Conservation (phyloP, 805 yeast species). For the Helenozyma rhizophorensis region DNA sequence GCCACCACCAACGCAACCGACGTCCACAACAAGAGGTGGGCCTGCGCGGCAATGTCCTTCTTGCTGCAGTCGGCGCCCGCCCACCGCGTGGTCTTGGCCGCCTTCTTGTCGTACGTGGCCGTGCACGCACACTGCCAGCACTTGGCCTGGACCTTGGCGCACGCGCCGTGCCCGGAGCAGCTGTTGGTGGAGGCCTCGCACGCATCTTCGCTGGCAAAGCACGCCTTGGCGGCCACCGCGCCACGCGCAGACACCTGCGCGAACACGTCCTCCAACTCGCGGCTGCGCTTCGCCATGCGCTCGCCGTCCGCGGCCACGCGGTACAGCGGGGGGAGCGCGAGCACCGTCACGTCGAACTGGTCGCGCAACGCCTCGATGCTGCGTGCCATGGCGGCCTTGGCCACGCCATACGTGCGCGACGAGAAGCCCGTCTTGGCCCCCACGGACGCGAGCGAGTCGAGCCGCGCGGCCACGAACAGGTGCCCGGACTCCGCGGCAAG, state of each 20-base stretch:
- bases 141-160: conserved; percentile 32
- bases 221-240: conserved; percentile 17
- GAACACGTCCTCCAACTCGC: conserved; percentile 15
- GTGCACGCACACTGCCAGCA: conserved; percentile 53
- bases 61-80: conserved; percentile 60
- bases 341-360: conserved; percentile 18
- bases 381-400: conserved; percentile 29
- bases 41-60: conserved; percentile 61
- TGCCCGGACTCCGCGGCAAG: conserved; percentile 21
- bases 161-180: conserved; percentile 53
- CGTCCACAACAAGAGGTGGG: conserved; percentile 69
- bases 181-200: conserved; percentile 45
- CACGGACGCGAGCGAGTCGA: conserved; percentile 40
- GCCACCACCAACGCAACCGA: conserved; percentile 43
- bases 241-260: conserved; percentile 13
- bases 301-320: conserved; percentile 8
- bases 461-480: conserved; percentile 32
- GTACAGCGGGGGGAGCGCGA: conserved; percentile 15
- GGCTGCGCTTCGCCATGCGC: conserved; percentile 11
- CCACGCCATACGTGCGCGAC: conserved; percentile 38
- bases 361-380: conserved; percentile 12
- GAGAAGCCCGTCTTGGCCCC: conserved; percentile 40
- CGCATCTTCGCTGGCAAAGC: conserved; percentile 42
- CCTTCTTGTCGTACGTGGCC: conserved; percentile 37
- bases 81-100: conserved; percentile 49